Conservation (phyloP, 2,329 filamentous ascomycete species). For the Diaporthe batatas region DNA sequence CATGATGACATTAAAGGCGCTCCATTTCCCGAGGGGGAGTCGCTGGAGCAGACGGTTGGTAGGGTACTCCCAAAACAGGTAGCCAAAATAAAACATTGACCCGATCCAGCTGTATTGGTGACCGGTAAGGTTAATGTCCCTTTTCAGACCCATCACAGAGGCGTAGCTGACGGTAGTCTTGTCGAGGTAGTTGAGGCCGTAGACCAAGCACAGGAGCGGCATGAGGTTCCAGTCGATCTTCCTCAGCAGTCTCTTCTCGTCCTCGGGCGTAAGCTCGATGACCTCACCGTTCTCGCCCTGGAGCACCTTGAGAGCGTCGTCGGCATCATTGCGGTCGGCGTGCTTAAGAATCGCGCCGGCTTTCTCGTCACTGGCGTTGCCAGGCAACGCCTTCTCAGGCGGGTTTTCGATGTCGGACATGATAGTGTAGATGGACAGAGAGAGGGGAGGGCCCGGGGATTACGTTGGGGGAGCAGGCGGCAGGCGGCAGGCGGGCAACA, state of each 20-base stretch:
- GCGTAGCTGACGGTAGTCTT: slow-evolving; percentile 61
- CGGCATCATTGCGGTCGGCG: slow-evolving; percentile 55
- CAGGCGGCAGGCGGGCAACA: not conserved
- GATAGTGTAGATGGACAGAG: not conserved
- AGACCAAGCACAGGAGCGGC: slow-evolving; percentile 68
- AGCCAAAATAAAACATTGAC: slow-evolving; percentile 57
- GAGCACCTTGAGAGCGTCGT: slow-evolving; percentile 59
- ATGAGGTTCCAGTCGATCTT: slow-evolving; percentile 63
- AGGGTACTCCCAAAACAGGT: slow-evolving; percentile 73
- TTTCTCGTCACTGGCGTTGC: slow-evolving; percentile 7
- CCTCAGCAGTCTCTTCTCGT: slow-evolving; percentile 56
- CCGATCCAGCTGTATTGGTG: slow-evolving; percentile 70
- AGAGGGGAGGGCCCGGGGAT: not conserved
- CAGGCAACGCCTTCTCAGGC: slow-evolving; percentile 36
- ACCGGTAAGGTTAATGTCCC: slow-evolving; percentile 71
- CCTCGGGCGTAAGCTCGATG: slow-evolving; percentile 54
- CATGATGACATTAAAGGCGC: slow-evolving; percentile 72
- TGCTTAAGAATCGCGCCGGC: slow-evolving; percentile 49
- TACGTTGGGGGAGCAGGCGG: not conserved
- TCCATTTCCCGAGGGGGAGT: slow-evolving; percentile 76
- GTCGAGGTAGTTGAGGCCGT: slow-evolving; percentile 69
- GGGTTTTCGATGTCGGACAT: slow-evolving; percentile 43
- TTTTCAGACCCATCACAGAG: slow-evolving; percentile 65
- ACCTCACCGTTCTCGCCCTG: slow-evolving; percentile 51
- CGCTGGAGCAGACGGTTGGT: slow-evolving; percentile 74